Evolutionary conservation across 2,329 filamentous ascomycete genomes (phyloP).

Genomic region (Cladosporium sp.): DNA sequence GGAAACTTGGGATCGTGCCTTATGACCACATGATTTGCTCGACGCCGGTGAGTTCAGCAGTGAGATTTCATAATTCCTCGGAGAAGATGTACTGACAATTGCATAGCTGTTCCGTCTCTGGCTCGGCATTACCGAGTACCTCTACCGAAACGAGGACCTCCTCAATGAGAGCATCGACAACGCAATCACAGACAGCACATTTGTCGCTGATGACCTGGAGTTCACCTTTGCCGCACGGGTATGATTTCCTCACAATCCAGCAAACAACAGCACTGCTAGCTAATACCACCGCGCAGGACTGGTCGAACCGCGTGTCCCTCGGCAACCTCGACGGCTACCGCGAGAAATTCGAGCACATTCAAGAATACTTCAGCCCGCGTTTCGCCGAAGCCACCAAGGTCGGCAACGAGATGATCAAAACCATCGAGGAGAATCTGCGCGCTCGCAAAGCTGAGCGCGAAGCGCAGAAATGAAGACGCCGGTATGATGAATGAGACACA

Average conservation of each 20-base stretch:
- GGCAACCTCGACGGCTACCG: constrained; percentile 92
- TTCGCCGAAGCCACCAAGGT: constrained; percentile 84
- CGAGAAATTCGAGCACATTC: constrained; percentile 85
- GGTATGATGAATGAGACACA: neutral
- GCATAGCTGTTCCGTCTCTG: constrained; percentile 83
- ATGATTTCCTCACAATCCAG: constrained; percentile 23
- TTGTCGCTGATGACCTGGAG: constrained; percentile 92
- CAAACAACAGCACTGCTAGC: constrained; percentile 22
- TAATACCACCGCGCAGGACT: constrained; percentile 50
- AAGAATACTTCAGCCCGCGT: constrained; percentile 84
- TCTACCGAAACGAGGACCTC: constrained; percentile 78
- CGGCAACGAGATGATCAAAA: constrained; percentile 96
- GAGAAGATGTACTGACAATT: neutral
- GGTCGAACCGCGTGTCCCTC: constrained; percentile 89
- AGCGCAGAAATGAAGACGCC: neutral
- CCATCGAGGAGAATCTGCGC: constrained; percentile 75
- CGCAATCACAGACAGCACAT: constrained; percentile 83
- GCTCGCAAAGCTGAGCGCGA: constrained; percentile 16
- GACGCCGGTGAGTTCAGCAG: constrained; percentile 61
- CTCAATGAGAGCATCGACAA: constrained; percentile 82
- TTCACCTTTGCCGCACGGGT: constrained; percentile 92
- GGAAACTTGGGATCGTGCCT: constrained; percentile 83
- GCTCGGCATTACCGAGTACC: constrained; percentile 93
- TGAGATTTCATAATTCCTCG: neutral
- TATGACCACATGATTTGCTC: constrained; percentile 99